Evolutionary conservation across 495 filamentous ascomycete genomes (phyloP), one percentile per base, ranked within the genome.

Genomic region (Parathielavia hyrcaniae): DNA sequence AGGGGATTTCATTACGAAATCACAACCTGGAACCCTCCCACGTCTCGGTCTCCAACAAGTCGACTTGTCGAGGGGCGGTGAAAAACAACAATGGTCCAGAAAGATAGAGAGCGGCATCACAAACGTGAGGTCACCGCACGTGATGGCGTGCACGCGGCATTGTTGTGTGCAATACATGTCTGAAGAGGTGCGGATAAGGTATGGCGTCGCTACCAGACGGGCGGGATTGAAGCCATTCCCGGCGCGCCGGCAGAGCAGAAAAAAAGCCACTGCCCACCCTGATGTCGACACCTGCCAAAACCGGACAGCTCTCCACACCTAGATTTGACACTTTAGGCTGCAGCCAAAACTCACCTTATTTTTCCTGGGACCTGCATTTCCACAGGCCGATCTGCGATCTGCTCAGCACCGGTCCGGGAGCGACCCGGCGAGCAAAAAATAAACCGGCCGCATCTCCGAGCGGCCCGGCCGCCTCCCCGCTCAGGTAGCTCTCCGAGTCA

Each of bases 241-340:
- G 55, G 41, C 40, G 36, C 12, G 17, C 26, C 38, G 39, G 46
- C 46, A 53, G 38, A 12, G 26, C 26, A 30, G 26, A 20, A 45
- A 45, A 40, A 53, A 54, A 54, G 57, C 57, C 57, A 59, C 57
- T 11, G 11, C 26, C 44, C 44, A 43, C 50, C 49, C 16, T 49
- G 14, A 13, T 32, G 30, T 53, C 53, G 30, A 53, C 56, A 63
- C 61, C 61, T 63, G 48, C 61, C 61, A 36, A 53, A 63, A 59
- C 36, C 13, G 57, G 61, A 63, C 52, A 59, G 51, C 46, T 60
- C 53, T 60, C 61, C 57, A 55, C 61, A n/a, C n/a, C n/a, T n/a
- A 32, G 43, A 41, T 59, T 41, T 36, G 56, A 36, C 47, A 51
- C 41, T 59, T 59, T 59, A 48, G 57, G 26, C 57, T 59, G 57